Conservation (phyloP, 1,284 basidiomycete genomes). For the Irpex lacteus region DNA sequence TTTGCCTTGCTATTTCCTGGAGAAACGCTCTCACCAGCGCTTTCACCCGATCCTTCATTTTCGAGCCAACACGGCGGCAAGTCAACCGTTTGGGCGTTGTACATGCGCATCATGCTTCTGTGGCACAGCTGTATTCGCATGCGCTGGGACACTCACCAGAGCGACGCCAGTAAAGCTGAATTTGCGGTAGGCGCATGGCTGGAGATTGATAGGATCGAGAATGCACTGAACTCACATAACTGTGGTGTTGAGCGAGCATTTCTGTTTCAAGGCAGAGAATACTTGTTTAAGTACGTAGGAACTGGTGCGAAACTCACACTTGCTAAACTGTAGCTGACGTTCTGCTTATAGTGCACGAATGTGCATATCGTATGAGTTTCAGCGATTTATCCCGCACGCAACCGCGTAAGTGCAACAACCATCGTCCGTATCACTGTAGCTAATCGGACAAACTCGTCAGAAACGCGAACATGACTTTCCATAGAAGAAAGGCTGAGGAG, state of each 20-base stretch:
- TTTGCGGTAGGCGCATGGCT: slow-evolving; percentile 69
- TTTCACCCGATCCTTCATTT: slow-evolving; percentile 23
- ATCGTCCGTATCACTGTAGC: not conserved
- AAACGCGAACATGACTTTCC: slow-evolving; percentile 51
- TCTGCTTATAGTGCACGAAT: slow-evolving; percentile 52
- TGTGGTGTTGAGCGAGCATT: slow-evolving; percentile 65
- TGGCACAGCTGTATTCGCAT: slow-evolving; percentile 71
- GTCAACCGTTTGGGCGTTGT: slow-evolving; percentile 70
- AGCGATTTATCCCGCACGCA: slow-evolving; percentile 58
- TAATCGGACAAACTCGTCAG: slow-evolving; percentile 27
- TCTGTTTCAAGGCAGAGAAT: slow-evolving; percentile 69
- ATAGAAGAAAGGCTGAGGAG: slow-evolving; percentile 64
- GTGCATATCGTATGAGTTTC: slow-evolving; percentile 69
- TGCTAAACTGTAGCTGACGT: not conserved
- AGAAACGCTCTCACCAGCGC: slow-evolving; percentile 39
- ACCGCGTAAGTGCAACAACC: slow-evolving; percentile 44
- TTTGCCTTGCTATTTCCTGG: slow-evolving; percentile 70
- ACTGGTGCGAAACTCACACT: not conserved
- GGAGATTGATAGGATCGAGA: slow-evolving; percentile 67
- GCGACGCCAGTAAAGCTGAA: slow-evolving; percentile 50
- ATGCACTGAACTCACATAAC: slow-evolving; percentile 57
- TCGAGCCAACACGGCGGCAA: slow-evolving; percentile 28
- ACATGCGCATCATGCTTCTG: slow-evolving; percentile 63
- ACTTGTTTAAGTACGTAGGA: slow-evolving; percentile 68
- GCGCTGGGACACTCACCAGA: slow-evolving; percentile 39